Base-by-base conservation (phyloP, 2,329 filamentous ascomycete species). In the Hyphodiscus sp. region DNA sequence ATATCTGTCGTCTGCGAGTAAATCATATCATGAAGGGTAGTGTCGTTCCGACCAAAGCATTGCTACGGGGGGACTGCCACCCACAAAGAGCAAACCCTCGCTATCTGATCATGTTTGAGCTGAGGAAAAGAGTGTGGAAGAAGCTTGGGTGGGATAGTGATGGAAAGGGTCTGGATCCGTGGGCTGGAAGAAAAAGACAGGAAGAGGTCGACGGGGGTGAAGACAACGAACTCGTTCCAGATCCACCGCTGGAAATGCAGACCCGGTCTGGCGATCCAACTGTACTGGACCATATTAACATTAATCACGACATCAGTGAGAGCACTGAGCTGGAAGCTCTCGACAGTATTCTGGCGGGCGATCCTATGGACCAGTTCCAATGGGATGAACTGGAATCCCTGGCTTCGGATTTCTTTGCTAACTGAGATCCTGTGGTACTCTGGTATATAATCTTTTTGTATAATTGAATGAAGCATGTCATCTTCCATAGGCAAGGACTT, bases 51-150 rank as follows among this genome's bases (percentile, higher is more conserved):
- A 29, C 30, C 15, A 47, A 52, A 42, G 10, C 30, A 16, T 20
- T 13, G 44, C 29, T 52, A 10, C 9, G 45, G 2, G 44, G 29
- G 15, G 23, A 52, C 16, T 8, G 29, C 16, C 23, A 13, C 15
- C 50, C 19, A 20, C 50, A 47, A 33, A 41, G 50, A 47, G 23
- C 11, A 6, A 43, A 48, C 33, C 10, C 33, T 3, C 47, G 50
- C 16, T 52, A 52, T 20, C 18, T 47, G 20, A 52, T 52, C 19
- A 20, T 52, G 19, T 33, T 52, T 13, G 45, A 52, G 20, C 10
- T 52, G n/a, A 52, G 50, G 26, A 29, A n/a, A 20, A 47, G 45
- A 20, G 33, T 52, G 9, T 52, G 50, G 50, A 48, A 47, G 29
- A 52, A 41, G 33, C 16, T 43, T 9, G 45, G 45, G 4, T 52